phyloP scores from a whole-genome alignment of 1,139 yeast genomes.

The Blastobotrys apis region DNA sequence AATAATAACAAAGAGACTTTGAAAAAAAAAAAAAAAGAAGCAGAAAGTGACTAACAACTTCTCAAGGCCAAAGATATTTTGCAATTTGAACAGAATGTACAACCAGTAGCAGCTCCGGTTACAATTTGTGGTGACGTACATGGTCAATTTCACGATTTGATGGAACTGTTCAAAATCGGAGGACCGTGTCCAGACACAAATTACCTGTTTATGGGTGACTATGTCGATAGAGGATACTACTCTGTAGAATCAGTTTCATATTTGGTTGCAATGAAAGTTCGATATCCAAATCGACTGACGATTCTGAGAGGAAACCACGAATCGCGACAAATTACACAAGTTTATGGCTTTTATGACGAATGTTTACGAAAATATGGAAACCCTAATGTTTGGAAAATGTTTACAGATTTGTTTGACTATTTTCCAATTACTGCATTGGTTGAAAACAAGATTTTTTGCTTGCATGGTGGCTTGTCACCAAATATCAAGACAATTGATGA shows the following conservation, averaged over 20 bases:
- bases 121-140: slow-evolving; percentile 99
- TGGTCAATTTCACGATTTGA: slow-evolving; percentile 91
- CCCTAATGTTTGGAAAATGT: slow-evolving; percentile 87
- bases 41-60: not conserved
- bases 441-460: slow-evolving; percentile 78
- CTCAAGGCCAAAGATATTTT: slow-evolving; percentile 75
- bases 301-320: slow-evolving; percentile 96
- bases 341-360: slow-evolving; percentile 97
- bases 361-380: slow-evolving; percentile 92
- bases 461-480: slow-evolving; percentile 96
- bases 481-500: slow-evolving; percentile 86
- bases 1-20: not conserved
- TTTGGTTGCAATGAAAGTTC: slow-evolving; percentile 74
- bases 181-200: slow-evolving; percentile 85
- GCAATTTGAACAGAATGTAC: slow-evolving; percentile 89
- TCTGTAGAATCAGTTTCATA: slow-evolving; percentile 84
- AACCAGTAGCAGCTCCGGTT: slow-evolving; percentile 91
- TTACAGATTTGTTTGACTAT: slow-evolving; percentile 82
- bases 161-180: slow-evolving; percentile 81
- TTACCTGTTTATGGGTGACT: slow-evolving; percentile 83
- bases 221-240: slow-evolving; percentile 96
- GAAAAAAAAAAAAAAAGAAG: not conserved
- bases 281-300: slow-evolving; percentile 92
- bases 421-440: slow-evolving; percentile 91
- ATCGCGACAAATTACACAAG: slow-evolving; percentile 94